A percentile compares a stretch with the other conserved stretches of the same genome.
phyloP scores from a whole-genome alignment of 352 stramenopile species.

The Pythium insidiosum region DNA sequence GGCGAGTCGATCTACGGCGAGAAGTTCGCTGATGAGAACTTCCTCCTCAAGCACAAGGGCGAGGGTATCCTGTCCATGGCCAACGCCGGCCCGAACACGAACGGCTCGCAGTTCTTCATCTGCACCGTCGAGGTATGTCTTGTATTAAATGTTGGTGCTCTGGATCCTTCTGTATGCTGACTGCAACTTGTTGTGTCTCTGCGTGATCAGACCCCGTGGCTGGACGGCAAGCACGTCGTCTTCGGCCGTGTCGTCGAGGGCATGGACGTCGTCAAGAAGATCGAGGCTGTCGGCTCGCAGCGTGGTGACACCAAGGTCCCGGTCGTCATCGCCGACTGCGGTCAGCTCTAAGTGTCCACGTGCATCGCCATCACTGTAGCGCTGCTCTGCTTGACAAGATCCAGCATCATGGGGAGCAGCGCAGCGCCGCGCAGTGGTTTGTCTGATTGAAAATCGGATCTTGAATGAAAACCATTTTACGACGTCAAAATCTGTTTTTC shows the following conservation, averaged over 20 bases:
- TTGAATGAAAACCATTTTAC: no score
- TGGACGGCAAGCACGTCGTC: constrained; percentile 89
- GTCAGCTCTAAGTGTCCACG: constrained; percentile 72
- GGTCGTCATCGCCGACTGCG: constrained; percentile 93
- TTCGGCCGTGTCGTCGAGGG: constrained; percentile 96
- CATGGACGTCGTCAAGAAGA: constrained; percentile 96
- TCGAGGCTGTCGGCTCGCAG: constrained; percentile 93
- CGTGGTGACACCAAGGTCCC: no score
- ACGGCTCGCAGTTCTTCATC: constrained; percentile 99
- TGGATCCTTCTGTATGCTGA: no score
- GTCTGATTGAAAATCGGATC: no score
- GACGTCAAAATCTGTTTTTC: no score
- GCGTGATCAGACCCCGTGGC: no score
- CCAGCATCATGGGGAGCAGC: no score
- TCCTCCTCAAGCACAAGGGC: constrained; percentile 87
- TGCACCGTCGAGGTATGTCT: constrained; percentile 69
- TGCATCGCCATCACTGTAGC: no score
- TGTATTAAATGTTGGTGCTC: no score
- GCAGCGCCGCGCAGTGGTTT: no score
- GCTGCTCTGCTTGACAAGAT: no score
- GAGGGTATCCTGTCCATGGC: constrained; percentile 95
- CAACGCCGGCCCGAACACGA: constrained; percentile 93
- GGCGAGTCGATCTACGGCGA: constrained; percentile 93
- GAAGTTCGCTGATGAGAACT: constrained; percentile 97
- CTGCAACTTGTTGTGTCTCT: no score